Conservation (phyloP, 2,329 filamentous ascomycete species). For the Aspergillus phoenicis region DNA sequence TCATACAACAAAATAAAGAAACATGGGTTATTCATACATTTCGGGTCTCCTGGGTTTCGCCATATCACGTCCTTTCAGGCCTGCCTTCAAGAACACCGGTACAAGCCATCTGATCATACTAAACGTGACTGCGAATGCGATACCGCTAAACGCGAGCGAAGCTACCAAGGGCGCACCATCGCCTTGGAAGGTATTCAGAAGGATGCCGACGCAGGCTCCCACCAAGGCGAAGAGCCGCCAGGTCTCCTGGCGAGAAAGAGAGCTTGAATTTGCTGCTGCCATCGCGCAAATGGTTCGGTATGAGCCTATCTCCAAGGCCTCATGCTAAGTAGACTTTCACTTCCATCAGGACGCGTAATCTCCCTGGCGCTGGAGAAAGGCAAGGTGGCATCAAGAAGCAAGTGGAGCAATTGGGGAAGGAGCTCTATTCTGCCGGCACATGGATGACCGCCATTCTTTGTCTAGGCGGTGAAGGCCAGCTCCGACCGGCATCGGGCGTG, state of each 20-base stretch:
- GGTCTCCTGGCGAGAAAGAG: slow-evolving; percentile 57
- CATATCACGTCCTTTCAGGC: slow-evolving; percentile 87
- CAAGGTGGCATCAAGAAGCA: slow-evolving; percentile 32
- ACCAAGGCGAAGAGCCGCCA: slow-evolving; percentile 65
- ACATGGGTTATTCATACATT: slow-evolving; percentile 56
- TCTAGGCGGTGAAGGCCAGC: slow-evolving; percentile 18
- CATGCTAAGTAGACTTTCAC: neutral
- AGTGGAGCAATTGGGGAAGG: slow-evolving; percentile 18
- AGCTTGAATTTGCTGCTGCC: slow-evolving; percentile 29
- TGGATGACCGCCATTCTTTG: slow-evolving; percentile 28
- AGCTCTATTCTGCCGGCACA: slow-evolving; percentile 24
- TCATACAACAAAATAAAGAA: neutral
- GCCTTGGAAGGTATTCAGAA: slow-evolving; percentile 76
- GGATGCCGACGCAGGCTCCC: slow-evolving; percentile 69
- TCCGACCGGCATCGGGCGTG: neutral
- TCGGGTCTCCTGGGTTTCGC: slow-evolving; percentile 74
- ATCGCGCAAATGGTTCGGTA: slow-evolving; percentile 28
- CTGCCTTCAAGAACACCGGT: slow-evolving; percentile 81
- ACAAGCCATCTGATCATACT: slow-evolving; percentile 93
- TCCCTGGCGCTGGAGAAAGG: slow-evolving; percentile 12
- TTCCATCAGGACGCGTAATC: neutral
- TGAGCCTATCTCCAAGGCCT: slow-evolving; percentile 9
- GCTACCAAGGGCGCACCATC: slow-evolving; percentile 89
- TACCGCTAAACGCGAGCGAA: slow-evolving; percentile 79
- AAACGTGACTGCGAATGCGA: slow-evolving; percentile 81